Conservation (phyloP, 1,139 yeast species). For the Yamadazyma atlantica region DNA sequence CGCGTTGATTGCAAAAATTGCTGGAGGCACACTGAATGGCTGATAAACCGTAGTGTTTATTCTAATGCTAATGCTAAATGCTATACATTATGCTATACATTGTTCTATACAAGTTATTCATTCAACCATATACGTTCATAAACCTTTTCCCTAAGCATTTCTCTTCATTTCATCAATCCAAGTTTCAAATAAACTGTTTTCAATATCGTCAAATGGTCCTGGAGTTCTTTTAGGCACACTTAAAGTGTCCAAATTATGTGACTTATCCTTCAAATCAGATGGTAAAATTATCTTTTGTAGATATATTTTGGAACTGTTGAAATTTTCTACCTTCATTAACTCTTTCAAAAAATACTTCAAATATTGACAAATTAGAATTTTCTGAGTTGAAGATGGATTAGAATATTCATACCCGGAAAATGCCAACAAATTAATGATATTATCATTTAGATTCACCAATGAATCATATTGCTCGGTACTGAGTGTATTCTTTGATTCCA, state of each 20-base stretch:
- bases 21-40: neutral
- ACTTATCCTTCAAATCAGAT: constrained; percentile 23
- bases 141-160: too few relatives aligned
- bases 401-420: constrained; percentile 19
- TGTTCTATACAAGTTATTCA: neutral
- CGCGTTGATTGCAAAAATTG: constrained; percentile 1
- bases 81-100: neutral
- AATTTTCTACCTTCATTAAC: constrained; percentile 22
- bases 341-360: constrained; percentile 44
- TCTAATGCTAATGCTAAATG: neutral
- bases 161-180: constrained; percentile 43
- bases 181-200: constrained; percentile 40
- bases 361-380: constrained; percentile 38
- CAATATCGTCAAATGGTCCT: constrained; percentile 44
- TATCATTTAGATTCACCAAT: constrained; percentile 33
- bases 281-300: constrained; percentile 38
- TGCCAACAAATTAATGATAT: constrained; percentile 26
- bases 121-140: too few relatives aligned
- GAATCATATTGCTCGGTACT: constrained; percentile 37
- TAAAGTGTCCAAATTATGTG: neutral
- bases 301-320: constrained; percentile 15
- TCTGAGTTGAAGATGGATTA: constrained; percentile 16
- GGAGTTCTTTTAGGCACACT: neutral
- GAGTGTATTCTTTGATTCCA: constrained; percentile 33
- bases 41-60: neutral